Percentiles rank a stretch among this genome's conserved stretches.
phyloP scores from a whole-genome alignment of 2,329 filamentous ascomycete species.

The Scytalidium sp. region DNA sequence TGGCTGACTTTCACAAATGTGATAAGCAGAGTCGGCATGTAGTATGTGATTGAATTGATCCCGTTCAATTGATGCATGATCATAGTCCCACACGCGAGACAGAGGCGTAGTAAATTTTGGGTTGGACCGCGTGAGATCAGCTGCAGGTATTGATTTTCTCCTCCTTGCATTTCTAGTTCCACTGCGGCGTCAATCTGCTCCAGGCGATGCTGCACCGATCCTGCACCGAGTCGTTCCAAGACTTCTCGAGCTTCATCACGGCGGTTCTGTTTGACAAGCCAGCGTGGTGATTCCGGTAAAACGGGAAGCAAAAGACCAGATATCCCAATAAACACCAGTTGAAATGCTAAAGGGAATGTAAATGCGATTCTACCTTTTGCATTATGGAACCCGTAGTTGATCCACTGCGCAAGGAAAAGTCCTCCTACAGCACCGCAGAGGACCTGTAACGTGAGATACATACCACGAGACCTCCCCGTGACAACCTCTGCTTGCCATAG shows the following conservation, averaged over 20 bases:
- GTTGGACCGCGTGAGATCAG: background rate
- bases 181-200: background rate
- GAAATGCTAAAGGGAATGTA: background rate
- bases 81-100: background rate
- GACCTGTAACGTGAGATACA: background rate
- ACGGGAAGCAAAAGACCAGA: background rate
- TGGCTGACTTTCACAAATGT: slow-evolving; percentile 2
- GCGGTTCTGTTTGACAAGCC: slow-evolving; percentile 4
- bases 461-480: background rate
- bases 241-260: slow-evolving; percentile 3
- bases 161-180: background rate
- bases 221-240: background rate
- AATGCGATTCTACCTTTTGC: background rate
- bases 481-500: slow-evolving; percentile 11
- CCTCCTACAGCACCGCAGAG: background rate
- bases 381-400: background rate
- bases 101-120: background rate
- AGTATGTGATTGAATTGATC: slow-evolving; percentile 3
- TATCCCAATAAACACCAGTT: background rate
- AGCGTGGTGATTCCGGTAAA: slow-evolving; percentile 5
- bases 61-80: background rate
- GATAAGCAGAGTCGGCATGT: slow-evolving; percentile 3
- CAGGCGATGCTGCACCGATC: background rate
- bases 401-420: background rate
- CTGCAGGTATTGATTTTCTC: slow-evolving; percentile 3